A percentile compares a stretch with the other conserved stretches of the same genome.
Evolutionary conservation across 495 filamentous ascomycete species (phyloP).

Genomic region (Penicillium nucicola): DNA sequence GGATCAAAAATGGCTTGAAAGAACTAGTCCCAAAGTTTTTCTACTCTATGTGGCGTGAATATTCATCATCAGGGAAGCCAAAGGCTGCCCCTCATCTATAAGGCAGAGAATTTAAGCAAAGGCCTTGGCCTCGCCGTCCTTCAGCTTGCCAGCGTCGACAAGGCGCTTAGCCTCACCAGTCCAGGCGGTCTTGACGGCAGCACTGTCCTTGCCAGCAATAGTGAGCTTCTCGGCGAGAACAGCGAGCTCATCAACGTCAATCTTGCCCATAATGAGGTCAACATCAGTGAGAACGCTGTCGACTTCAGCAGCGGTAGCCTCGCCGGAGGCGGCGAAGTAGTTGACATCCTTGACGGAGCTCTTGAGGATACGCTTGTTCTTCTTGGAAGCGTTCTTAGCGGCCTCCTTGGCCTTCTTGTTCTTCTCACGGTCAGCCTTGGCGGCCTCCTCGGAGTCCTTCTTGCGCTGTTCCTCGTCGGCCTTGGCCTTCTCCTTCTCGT

Average conservation of each 20-base stretch:
- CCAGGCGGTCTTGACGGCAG: conserved; percentile 64
- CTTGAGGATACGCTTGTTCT: conserved; percentile 96
- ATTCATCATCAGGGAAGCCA: conserved; percentile 4
- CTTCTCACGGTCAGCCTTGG: conserved; percentile 75
- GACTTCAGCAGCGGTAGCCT: conserved; percentile 68
- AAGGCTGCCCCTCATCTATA: background rate
- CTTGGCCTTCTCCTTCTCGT: conserved; percentile 73
- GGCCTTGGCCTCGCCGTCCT: conserved; percentile 66
- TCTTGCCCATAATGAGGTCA: conserved; percentile 83
- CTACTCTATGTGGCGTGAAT: conserved; percentile 10
- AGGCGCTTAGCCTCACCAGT: conserved; percentile 71
- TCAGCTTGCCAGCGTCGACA: conserved; percentile 74
- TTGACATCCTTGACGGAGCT: conserved; percentile 92
- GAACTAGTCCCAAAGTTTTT: conserved; percentile 1
- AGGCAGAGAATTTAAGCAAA: conserved; percentile 37
- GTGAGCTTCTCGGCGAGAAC: conserved; percentile 72
- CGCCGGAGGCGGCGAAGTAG: conserved; percentile 66
- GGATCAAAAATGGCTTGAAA: background rate
- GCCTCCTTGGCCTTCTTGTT: conserved; percentile 98
- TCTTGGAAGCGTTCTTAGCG: conserved; percentile 96
- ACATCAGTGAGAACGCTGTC: conserved; percentile 82
- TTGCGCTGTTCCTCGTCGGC: conserved; percentile 72
- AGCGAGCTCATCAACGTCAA: conserved; percentile 85
- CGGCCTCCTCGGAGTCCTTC: conserved; percentile 81
- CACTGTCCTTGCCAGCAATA: conserved; percentile 47